These are phyloP conservation scores for Eucalyptus marginata DNA, from an alignment of 345 rosid species.

Conservation along the genomic window DNA sequence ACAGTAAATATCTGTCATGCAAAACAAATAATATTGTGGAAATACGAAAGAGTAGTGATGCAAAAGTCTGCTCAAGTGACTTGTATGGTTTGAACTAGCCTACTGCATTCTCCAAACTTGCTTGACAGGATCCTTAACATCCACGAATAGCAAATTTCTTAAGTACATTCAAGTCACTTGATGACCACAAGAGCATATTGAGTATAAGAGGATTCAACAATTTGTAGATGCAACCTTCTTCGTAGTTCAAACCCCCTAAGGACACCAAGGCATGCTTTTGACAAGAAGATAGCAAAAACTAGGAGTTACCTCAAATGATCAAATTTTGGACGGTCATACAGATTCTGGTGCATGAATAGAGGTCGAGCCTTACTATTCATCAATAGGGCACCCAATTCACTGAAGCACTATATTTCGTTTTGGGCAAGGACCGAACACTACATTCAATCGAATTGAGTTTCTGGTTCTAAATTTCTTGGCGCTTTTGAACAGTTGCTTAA, in stretches of 20 bases:
- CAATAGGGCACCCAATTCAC: neutral
- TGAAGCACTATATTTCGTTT: neutral
- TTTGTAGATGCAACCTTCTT: neutral
- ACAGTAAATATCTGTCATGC: neutral
- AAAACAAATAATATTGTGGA: neutral
- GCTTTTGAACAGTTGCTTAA: neutral
- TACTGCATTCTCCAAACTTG: neutral
- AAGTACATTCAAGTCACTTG: neutral
- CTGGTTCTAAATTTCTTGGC: neutral
- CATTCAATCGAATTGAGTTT: neutral
- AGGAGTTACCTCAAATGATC: neutral
- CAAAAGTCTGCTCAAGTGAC: neutral
- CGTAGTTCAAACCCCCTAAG: neutral
- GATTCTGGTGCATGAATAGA: neutral
- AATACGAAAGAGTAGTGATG: neutral
- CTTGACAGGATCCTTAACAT: neutral
- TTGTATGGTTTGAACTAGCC: neutral
- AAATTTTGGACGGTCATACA: neutral
- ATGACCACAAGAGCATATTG: neutral
- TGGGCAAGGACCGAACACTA: neutral
- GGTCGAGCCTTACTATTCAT: neutral
- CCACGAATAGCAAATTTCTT: neutral
- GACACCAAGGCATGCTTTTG: neutral
- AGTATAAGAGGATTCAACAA: neutral
- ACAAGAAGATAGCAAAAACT: neutral